phyloP scores from a whole-genome alignment of 129 eudicot genomes.

The Dittrichia graveolens region DNA sequence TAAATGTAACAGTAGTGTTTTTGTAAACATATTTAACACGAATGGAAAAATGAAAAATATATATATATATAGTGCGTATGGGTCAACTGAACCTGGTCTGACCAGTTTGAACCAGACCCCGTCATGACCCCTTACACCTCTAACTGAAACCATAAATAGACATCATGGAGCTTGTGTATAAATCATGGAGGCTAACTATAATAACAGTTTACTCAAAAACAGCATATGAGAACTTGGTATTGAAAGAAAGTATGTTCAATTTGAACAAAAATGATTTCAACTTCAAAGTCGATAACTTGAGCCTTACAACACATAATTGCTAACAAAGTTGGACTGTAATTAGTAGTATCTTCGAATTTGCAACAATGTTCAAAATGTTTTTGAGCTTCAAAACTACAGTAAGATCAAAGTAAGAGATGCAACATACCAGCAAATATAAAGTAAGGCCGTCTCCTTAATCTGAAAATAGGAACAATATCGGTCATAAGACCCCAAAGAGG shows the following conservation, averaged over 20 bases:
- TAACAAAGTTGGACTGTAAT: background rate
- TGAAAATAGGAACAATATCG: conserved; percentile 72
- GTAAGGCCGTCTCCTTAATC: conserved; percentile 81
- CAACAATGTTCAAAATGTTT: background rate
- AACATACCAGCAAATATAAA: conserved; percentile 78
- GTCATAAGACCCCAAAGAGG: conserved; percentile 91
- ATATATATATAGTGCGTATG: too few species aligned
- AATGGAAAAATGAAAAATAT: background rate
- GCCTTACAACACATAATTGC: background rate
- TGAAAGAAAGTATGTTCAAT: background rate
- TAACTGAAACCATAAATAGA: background rate
- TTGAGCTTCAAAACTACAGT: background rate
- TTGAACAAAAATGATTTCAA: background rate
- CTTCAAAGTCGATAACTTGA: conserved; percentile 9
- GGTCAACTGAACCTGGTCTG: background rate
- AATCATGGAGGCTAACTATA: background rate
- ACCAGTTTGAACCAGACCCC: background rate
- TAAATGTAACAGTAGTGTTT: background rate
- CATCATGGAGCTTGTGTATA: background rate
- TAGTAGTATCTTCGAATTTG: background rate
- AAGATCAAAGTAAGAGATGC: background rate
- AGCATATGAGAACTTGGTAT: background rate
- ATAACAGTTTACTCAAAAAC: background rate
- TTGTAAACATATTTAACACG: background rate
- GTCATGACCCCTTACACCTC: background rate